Conservation (phyloP, 2,329 filamentous ascomycete species). For the Coniella vitis region DNA sequence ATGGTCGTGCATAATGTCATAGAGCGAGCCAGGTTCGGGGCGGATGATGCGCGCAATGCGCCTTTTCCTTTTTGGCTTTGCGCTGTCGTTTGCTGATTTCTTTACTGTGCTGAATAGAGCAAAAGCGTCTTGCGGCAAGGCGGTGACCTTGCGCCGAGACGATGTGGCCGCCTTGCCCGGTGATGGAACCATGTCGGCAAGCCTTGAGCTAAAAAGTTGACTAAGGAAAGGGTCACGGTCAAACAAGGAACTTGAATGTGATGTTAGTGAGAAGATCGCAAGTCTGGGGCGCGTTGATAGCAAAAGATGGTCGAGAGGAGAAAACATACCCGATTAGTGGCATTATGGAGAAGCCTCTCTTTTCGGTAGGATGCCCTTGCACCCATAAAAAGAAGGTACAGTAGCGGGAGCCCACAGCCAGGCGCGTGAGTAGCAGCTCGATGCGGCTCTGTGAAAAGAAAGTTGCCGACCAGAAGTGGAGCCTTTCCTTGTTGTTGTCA, state of each 20-base stretch:
- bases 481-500: background rate
- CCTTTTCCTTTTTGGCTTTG: conserved; percentile 17
- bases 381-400: too few species aligned
- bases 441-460: too few species aligned
- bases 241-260: conserved; percentile 7
- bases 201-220: conserved; percentile 10
- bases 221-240: conserved; percentile 10
- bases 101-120: background rate
- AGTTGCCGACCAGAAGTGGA: too few species aligned
- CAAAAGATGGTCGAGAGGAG: background rate
- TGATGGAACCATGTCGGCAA: conserved; percentile 6
- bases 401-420: too few species aligned
- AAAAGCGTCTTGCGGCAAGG: conserved; percentile 1
- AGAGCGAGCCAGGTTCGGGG: conserved; percentile 43
- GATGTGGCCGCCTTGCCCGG: background rate
- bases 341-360: too few species aligned
- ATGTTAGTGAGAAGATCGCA: background rate
- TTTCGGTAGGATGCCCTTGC: too few species aligned
- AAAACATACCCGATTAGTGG: too few species aligned
- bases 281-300: background rate
- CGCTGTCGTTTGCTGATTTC: conserved; percentile 1
- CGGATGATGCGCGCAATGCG: conserved; percentile 28
- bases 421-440: too few species aligned
- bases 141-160: background rate
- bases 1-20: conserved; percentile 44